Evolutionary conservation across 305 asterid species (phyloP).

Genomic region (Fraxinus platypoda): DNA sequence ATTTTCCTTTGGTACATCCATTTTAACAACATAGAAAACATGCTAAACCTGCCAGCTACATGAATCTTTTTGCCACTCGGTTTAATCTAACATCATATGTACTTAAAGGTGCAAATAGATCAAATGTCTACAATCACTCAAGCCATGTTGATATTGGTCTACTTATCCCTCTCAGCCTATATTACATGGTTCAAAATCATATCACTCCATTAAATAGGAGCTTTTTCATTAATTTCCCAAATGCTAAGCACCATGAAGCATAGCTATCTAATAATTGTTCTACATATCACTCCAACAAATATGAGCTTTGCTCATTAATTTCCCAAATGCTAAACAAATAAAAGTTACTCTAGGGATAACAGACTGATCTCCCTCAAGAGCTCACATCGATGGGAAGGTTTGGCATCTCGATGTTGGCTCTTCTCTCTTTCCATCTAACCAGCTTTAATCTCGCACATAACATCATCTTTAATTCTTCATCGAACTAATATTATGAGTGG

Average conservation of each 20-base stretch:
- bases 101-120: not conserved
- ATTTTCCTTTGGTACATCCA: not conserved
- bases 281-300: not conserved
- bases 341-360: no score
- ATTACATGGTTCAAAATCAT: not conserved
- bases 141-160: not conserved
- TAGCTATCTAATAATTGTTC: no score
- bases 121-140: not conserved
- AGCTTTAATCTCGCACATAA: not conserved
- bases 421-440: not conserved
- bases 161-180: not conserved
- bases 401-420: no score
- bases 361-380: no score
- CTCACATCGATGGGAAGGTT: no score
- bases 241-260: not conserved
- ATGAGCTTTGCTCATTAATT: not conserved
- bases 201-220: not conserved
- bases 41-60: not conserved
- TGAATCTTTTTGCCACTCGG: not conserved
- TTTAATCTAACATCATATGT: not conserved
- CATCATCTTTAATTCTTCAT: not conserved
- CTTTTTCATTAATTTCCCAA: not conserved
- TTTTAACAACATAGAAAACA: not conserved
- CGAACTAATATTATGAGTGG: not conserved
- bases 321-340: not conserved